These are phyloP conservation scores for Tetrahymena elliotti DNA, from an alignment of 73 alveolate genomes.

Conservation along the genomic window DNA sequence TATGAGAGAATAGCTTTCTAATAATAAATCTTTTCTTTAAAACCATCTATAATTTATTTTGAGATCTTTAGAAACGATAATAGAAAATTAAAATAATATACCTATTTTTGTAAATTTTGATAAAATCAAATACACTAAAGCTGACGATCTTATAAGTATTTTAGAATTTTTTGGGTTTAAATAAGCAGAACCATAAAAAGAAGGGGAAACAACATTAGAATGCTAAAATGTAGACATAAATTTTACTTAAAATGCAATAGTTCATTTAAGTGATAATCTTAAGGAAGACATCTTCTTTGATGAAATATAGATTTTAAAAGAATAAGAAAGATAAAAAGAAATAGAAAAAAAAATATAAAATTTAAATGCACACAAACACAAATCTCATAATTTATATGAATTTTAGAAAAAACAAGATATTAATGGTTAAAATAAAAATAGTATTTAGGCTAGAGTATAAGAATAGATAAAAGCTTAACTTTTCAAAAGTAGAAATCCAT, in stretches of 20 bases:
- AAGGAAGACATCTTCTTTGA: neutral
- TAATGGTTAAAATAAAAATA: neutral
- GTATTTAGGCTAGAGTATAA: neutral
- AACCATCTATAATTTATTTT: neutral
- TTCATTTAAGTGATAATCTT: neutral
- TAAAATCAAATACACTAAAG: neutral
- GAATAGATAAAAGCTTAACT: neutral
- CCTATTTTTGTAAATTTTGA: neutral
- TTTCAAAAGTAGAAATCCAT: neutral
- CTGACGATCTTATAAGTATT: neutral
- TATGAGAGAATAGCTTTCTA: neutral
- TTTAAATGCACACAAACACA: neutral
- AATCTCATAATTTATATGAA: neutral
- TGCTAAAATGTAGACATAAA: neutral
- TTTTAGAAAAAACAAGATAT: neutral
- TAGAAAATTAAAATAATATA: neutral
- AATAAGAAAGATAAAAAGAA: neutral
- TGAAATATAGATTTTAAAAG: neutral
- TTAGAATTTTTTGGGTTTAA: neutral
- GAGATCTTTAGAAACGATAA: neutral
- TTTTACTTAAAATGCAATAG: neutral
- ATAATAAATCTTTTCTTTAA: neutral
- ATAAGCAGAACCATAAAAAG: neutral
- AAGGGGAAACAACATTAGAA: neutral
- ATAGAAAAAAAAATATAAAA: neutral